phyloP scores from a whole-genome alignment of 345 rosid genomes.

The Sonneratia alba region DNA sequence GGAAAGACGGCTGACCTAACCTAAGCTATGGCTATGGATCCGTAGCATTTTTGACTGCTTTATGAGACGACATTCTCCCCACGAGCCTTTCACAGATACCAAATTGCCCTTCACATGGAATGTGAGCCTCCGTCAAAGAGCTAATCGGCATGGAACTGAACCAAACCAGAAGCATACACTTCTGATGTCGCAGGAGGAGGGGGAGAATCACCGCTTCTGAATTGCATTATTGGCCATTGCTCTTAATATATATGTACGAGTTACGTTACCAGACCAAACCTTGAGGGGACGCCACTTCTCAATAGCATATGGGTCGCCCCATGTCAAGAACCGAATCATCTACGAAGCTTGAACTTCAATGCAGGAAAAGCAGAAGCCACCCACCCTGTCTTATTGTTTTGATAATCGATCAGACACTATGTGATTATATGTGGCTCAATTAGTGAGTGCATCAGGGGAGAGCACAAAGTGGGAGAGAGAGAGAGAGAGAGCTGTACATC shows the following conservation, averaged over 20 bases:
- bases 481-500: background rate
- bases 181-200: background rate
- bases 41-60: slow-evolving; percentile 3
- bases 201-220: background rate
- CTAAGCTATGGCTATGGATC: background rate
- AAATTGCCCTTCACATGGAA: background rate
- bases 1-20: background rate
- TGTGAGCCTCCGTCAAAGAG: background rate
- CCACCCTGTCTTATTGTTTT: background rate
- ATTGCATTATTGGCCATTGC: too few species aligned
- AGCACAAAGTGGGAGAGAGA: background rate
- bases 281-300: background rate
- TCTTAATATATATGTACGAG: too few species aligned
- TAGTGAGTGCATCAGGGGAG: background rate
- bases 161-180: too few species aligned
- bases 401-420: background rate
- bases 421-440: background rate
- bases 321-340: background rate
- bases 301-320: background rate
- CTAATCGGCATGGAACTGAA: too few species aligned
- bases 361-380: background rate
- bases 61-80: background rate
- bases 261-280: too few species aligned
- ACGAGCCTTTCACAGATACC: background rate
- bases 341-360: background rate